These are phyloP conservation scores for Trichophyton rubrum DNA, from an alignment of 2,329 filamentous ascomycete genomes.

Conservation along the genomic window DNA sequence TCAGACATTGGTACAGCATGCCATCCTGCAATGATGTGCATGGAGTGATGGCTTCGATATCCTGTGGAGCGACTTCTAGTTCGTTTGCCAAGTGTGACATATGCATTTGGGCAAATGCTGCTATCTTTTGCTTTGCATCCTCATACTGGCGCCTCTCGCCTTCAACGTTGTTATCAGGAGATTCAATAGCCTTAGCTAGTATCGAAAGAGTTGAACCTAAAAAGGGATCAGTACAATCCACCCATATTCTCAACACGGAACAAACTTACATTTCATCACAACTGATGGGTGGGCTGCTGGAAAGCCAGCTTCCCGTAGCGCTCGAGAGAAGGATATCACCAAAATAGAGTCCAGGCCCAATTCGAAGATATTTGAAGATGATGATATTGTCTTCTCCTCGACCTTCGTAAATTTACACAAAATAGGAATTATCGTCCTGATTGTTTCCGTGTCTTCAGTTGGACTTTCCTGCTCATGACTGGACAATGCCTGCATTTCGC, in stretches of 20 bases:
- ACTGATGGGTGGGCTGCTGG: conserved; percentile 48
- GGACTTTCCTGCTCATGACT: conserved; percentile 16
- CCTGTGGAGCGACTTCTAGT: conserved; percentile 38
- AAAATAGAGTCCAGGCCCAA: conserved; percentile 82
- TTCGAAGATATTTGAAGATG: conserved; percentile 63
- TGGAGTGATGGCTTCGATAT: conserved; percentile 63
- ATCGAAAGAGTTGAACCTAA: conserved; percentile 28
- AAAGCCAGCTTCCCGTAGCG: conserved; percentile 53
- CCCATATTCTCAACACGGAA: conserved; percentile 36
- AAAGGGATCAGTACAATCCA: conserved; percentile 7
- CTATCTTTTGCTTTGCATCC: conserved; percentile 48
- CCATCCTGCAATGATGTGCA: conserved; percentile 81
- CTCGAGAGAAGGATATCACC: conserved; percentile 55
- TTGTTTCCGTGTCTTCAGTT: conserved; percentile 29
- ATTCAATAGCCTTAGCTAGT: conserved; percentile 24
- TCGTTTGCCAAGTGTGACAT: conserved; percentile 39
- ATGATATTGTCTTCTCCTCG: conserved; percentile 33
- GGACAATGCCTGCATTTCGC: conserved; percentile 49
- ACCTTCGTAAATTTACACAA: conserved; percentile 44
- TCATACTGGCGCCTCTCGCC: conserved; percentile 21
- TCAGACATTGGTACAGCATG: conserved; percentile 60
- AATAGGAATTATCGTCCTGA: conserved; percentile 38
- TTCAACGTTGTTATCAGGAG: conserved; percentile 5
- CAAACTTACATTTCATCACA: conserved; percentile 48
- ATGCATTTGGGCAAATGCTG: conserved; percentile 53